Base-by-base conservation (phyloP, 2,329 filamentous ascomycete species). In the Exophiala calicioides region DNA sequence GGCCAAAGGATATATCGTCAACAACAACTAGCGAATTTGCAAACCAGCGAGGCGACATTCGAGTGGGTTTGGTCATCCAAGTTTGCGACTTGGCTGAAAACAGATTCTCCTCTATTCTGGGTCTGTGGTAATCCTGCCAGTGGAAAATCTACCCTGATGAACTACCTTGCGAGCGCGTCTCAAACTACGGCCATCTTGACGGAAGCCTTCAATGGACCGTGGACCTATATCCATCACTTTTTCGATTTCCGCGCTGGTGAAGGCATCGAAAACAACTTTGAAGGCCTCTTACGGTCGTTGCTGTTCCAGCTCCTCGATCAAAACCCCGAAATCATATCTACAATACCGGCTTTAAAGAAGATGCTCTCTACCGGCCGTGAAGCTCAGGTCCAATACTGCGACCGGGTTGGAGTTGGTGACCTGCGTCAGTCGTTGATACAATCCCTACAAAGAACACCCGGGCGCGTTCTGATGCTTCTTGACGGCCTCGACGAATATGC, bases 161-260 rank as follows among this genome's bases (percentile, higher is more conserved):
- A n/a, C n/a, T n/a, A n/a, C n/a, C n/a, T n/a, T n/a, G n/a, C n/a
- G n/a, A n/a, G n/a, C n/a, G n/a, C n/a, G n/a, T n/a, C n/a, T n/a
- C n/a, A n/a, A n/a, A n/a, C n/a, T n/a, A n/a, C n/a, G n/a, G n/a
- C n/a, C n/a, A n/a, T n/a, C n/a, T n/a, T n/a, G n/a, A n/a, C n/a
- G n/a, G n/a, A n/a, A n/a, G n/a, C n/a, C n/a, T n/a, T n/a, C n/a
- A 13, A 13, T 8, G 30, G 13, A 3, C 6, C 3, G 4, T 47
- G 44, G 37, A 33, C 20, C 3, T 19, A 32, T 2, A 42, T 47
- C 18, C n/a, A 34, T 16, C 33, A 31, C 44, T 47, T 47, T 20
- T 47, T 47, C 19, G 37, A 47, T 29, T 47, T 47, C 23, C 16
- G 44, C 12, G 44, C 44, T 19, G 37, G 44, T n/a, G 30, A 42